Conservation (phyloP, 306 rosid genomes). For the Abrus pulchellus region DNA sequence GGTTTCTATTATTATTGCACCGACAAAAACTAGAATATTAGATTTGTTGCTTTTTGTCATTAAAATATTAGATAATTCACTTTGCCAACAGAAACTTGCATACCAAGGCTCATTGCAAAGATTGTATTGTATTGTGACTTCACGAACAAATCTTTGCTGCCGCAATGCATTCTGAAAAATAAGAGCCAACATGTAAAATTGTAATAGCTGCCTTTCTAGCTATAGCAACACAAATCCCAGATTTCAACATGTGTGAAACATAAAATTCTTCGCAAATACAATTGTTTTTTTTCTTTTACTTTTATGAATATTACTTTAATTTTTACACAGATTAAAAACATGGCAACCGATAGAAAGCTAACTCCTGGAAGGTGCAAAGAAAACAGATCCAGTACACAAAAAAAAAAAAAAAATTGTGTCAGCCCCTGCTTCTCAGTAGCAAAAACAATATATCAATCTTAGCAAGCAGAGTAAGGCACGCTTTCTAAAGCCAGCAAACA, state of each 20-base stretch:
- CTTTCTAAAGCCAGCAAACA: constrained; percentile 22
- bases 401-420: not conserved
- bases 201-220: constrained; percentile 21
- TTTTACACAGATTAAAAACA: not conserved
- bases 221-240: constrained; percentile 29
- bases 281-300: not conserved
- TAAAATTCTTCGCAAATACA: constrained; percentile 24
- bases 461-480: constrained; percentile 6
- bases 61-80: constrained; percentile 16
- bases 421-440: not conserved
- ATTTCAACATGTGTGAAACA: not conserved
- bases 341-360: constrained; percentile 33
- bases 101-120: constrained; percentile 99
- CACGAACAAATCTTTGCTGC: constrained; percentile 93
- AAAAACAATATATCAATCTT: constrained; percentile 26
- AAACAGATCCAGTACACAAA: not conserved
- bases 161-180: constrained; percentile 90
- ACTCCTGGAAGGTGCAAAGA: constrained; percentile 6
- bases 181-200: constrained; percentile 42
- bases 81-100: constrained; percentile 25
- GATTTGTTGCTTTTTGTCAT: not conserved
- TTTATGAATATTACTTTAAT: not conserved
- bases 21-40: constrained; percentile 3
- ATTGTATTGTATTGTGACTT: constrained; percentile 97
- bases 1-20: constrained; percentile 16